Percentiles rank a stretch among this genome's conserved stretches.
phyloP scores from a whole-genome alignment of 108 stramenopile genomes.

The Aurantiochytrium sp. region DNA sequence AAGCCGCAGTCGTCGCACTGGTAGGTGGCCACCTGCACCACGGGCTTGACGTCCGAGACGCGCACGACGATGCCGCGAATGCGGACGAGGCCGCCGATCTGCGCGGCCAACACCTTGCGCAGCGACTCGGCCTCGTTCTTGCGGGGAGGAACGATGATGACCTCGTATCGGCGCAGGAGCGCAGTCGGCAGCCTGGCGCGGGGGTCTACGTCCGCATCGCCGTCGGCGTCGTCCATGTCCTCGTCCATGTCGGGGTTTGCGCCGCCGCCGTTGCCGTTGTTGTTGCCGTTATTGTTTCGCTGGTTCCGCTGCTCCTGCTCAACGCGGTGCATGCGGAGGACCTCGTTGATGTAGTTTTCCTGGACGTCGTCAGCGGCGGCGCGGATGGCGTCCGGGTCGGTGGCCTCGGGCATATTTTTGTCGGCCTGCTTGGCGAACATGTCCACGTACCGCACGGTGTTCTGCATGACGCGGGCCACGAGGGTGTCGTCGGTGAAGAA shows the following conservation, averaged over 20 bases:
- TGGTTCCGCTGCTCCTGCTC: neutral
- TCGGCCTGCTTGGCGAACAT: slow-evolving; percentile 29
- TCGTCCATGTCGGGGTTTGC: neutral
- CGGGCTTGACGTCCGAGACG: slow-evolving; percentile 90
- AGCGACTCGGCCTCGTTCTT: neutral
- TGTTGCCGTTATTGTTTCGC: neutral
- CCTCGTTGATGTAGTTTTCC: neutral
- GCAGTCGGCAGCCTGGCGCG: neutral
- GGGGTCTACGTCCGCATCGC: neutral
- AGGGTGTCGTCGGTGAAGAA: neutral
- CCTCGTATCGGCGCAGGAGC: slow-evolving; percentile 30
- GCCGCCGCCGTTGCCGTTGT: too few relatives aligned
- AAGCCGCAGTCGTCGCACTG: slow-evolving; percentile 91
- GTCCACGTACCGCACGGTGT: neutral
- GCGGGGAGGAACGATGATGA: neutral
- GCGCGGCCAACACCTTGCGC: slow-evolving; percentile 38
- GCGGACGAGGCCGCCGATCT: slow-evolving; percentile 83
- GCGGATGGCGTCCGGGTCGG: neutral
- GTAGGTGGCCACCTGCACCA: slow-evolving; percentile 88
- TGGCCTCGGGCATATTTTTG: neutral
- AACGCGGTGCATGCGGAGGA: neutral
- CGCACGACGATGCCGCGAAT: slow-evolving; percentile 85
- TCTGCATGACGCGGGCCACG: neutral
- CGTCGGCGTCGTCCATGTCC: neutral
- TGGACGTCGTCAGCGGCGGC: neutral